These are phyloP conservation scores for Metschnikowia cerradonensis DNA, from an alignment of 805 yeast genomes.

Conservation along the genomic window DNA sequence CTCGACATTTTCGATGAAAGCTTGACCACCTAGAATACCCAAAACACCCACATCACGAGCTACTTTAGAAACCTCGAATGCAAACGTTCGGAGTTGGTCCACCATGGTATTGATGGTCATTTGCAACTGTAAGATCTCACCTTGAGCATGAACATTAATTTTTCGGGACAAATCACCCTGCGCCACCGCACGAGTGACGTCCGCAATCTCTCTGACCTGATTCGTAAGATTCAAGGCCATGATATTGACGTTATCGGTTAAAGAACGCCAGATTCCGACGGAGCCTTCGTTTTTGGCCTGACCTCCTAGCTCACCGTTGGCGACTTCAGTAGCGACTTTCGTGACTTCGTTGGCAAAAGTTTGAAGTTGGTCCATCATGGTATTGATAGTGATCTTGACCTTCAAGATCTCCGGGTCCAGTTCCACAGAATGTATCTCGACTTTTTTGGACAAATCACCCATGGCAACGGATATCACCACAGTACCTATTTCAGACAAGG, in stretches of 20 bases:
- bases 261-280: constrained; percentile 82
- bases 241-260: constrained; percentile 79
- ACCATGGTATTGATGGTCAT: constrained; percentile 88
- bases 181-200: constrained; percentile 86
- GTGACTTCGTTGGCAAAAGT: constrained; percentile 79
- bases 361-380: constrained; percentile 86
- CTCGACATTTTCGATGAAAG: constrained; percentile 70
- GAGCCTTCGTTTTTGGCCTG: constrained; percentile 83
- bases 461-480: constrained; percentile 85
- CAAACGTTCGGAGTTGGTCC: constrained; percentile 77
- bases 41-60: constrained; percentile 89
- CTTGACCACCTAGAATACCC: constrained; percentile 87
- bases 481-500: constrained; percentile 75
- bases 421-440: constrained; percentile 65
- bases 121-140: constrained; percentile 80
- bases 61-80: constrained; percentile 81
- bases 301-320: constrained; percentile 87
- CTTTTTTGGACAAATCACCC: constrained; percentile 83
- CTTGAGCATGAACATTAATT: constrained; percentile 88
- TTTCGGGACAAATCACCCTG: constrained; percentile 79
- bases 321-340: constrained; percentile 84
- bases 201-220: constrained; percentile 75
- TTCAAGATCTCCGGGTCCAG: constrained; percentile 75
- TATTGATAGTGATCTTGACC: constrained; percentile 76
- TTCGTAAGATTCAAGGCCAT: constrained; percentile 82